Conservation (phyloP, 1,284 basidiomycete genomes). For the Papiliotrema fonsecae region DNA sequence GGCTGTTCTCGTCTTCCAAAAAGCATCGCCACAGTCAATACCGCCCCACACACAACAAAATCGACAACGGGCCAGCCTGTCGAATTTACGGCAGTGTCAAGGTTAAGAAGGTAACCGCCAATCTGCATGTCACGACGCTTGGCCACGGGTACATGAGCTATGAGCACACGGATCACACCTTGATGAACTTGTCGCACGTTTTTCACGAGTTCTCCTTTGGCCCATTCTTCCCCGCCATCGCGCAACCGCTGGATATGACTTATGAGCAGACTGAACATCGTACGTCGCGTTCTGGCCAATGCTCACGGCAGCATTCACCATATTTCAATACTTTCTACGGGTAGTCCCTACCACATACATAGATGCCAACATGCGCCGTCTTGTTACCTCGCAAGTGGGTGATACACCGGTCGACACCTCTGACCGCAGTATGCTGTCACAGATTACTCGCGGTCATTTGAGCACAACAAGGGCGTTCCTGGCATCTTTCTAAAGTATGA, state of each 20-base stretch:
- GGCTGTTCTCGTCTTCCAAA: conserved; percentile 29
- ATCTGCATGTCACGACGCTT: conserved; percentile 82
- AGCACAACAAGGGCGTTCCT: conserved; percentile 74
- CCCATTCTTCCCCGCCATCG: conserved; percentile 90
- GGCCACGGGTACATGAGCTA: conserved; percentile 88
- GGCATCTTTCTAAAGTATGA: conserved; percentile 98
- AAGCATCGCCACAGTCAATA: conserved; percentile 54
- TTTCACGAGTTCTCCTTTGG: conserved; percentile 97
- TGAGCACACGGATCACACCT: conserved; percentile 77
- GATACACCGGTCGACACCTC: neutral
- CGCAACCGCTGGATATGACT: conserved; percentile 88
- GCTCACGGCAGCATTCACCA: conserved; percentile 64
- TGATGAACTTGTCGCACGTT: conserved; percentile 95
- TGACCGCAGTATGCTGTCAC: conserved; percentile 82
- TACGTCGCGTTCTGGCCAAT: conserved; percentile 55
- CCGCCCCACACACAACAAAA: conserved; percentile 66
- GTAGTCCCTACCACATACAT: conserved; percentile 94
- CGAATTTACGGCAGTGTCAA: conserved; percentile 77
- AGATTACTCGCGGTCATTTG: conserved; percentile 74
- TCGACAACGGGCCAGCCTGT: conserved; percentile 65
- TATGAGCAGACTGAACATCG: conserved; percentile 75
- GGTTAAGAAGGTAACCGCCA: conserved; percentile 89
- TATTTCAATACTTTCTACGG: conserved; percentile 94
- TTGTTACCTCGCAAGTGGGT: conserved; percentile 60
- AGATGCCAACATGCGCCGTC: conserved; percentile 56